These are phyloP conservation scores for Solanum infundibuliforme DNA, from an alignment of 257 asterid species.

Conservation along the genomic window DNA sequence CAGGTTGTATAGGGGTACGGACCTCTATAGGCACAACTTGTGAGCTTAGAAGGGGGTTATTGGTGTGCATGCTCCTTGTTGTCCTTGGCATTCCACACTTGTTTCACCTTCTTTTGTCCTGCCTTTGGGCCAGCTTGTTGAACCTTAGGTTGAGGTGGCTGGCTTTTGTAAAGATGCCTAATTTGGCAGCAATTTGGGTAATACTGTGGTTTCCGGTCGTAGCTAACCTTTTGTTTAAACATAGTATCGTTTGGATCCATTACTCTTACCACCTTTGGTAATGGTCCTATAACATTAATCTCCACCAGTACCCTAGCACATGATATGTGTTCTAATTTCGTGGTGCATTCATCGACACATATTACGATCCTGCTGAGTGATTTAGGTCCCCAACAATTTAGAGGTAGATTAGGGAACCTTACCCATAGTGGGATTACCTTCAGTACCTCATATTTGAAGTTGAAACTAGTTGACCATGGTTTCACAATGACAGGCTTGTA, in stretches of 20 bases:
- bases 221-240: background rate
- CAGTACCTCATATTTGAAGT: background rate
- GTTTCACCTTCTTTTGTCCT: no score
- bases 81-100: background rate
- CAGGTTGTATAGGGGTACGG: background rate
- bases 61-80: background rate
- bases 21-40: background rate
- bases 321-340: background rate
- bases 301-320: background rate
- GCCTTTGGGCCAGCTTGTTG: background rate
- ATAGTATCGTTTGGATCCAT: background rate
- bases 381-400: background rate
- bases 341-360: background rate
- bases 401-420: background rate
- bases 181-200: background rate
- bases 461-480: background rate
- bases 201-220: background rate
- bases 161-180: background rate
- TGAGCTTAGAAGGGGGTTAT: background rate
- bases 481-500: background rate
- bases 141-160: background rate
- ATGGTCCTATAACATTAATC: no score
- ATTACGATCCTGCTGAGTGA: background rate
- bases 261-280: background rate
- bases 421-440: background rate